Evolutionary conservation across 169 alveolate genomes (phyloP).

Genomic region (Perkinsus chesapeaki): DNA sequence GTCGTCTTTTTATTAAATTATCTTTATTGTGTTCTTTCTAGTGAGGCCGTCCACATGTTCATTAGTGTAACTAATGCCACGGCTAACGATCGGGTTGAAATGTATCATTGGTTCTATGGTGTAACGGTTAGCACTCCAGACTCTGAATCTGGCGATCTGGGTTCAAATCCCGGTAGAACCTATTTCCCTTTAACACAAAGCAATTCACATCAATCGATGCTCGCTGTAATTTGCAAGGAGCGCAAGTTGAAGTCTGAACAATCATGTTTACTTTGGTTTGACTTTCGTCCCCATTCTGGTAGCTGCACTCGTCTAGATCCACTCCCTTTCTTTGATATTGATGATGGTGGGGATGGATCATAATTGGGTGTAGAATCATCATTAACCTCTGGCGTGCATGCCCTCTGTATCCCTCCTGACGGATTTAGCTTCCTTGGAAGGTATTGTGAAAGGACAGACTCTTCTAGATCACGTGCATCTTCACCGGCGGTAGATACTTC

Average conservation of each 20-base stretch:
- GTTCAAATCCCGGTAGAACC: constrained; percentile 4
- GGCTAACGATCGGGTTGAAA: not conserved
- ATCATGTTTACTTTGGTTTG: not conserved
- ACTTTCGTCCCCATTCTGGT: not conserved
- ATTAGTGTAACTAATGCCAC: not conserved
- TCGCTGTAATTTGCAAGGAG: not conserved
- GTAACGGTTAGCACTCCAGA: constrained; percentile 4
- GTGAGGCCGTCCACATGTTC: no score
- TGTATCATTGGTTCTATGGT: not conserved
- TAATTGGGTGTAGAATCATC: not conserved
- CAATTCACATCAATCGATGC: not conserved
- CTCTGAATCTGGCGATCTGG: constrained; percentile 5
- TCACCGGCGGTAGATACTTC: not conserved
- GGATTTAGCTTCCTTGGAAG: not conserved
- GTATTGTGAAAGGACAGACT: not conserved
- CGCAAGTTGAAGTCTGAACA: not conserved
- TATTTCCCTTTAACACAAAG: not conserved
- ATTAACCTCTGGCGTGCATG: not conserved
- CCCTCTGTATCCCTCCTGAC: not conserved
- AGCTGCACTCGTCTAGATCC: not conserved
- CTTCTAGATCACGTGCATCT: not conserved
- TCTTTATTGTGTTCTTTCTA: no score
- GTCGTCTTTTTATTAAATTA: no score
- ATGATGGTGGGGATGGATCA: not conserved
- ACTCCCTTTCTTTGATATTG: not conserved